Percentiles rank a stretch among this genome's conserved stretches.
phyloP scores from a whole-genome alignment of 1,284 basidiomycete species.

The Irpex lacteus region DNA sequence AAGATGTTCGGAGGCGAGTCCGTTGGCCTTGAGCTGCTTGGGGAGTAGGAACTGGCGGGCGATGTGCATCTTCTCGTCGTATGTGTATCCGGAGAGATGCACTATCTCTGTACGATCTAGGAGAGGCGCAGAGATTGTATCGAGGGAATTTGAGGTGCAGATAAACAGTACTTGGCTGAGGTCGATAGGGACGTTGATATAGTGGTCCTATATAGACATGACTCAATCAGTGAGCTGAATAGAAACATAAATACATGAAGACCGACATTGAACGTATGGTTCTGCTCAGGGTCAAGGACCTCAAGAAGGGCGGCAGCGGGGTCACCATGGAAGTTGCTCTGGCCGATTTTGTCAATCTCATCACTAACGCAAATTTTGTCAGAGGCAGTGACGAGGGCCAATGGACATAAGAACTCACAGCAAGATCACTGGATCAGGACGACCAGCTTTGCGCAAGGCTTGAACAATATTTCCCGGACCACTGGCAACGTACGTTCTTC shows the following conservation, averaged over 20 bases:
- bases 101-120: slow-evolving; percentile 75
- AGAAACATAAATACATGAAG: neutral
- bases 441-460: slow-evolving; percentile 83
- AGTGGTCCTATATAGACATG: slow-evolving; percentile 66
- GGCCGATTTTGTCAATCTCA: slow-evolving; percentile 88
- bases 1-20: slow-evolving; percentile 43
- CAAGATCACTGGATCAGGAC: slow-evolving; percentile 77
- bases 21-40: slow-evolving; percentile 78
- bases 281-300: slow-evolving; percentile 92
- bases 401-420: slow-evolving; percentile 47
- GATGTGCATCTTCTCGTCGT: slow-evolving; percentile 89
- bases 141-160: slow-evolving; percentile 84
- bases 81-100: slow-evolving; percentile 79
- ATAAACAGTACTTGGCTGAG: slow-evolving; percentile 87
- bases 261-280: slow-evolving; percentile 76
- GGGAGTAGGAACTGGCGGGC: slow-evolving; percentile 82
- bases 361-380: slow-evolving; percentile 44
- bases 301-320: slow-evolving; percentile 86
- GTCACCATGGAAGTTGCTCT: slow-evolving; percentile 85
- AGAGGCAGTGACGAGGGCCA: slow-evolving; percentile 12
- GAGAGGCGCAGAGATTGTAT: slow-evolving; percentile 85
- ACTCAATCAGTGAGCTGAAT: neutral
- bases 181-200: slow-evolving; percentile 88
- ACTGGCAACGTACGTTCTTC: slow-evolving; percentile 88
- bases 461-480: slow-evolving; percentile 87